phyloP scores from a whole-genome alignment of 768 basidiomycete species.

The Naganishia antarctica region DNA sequence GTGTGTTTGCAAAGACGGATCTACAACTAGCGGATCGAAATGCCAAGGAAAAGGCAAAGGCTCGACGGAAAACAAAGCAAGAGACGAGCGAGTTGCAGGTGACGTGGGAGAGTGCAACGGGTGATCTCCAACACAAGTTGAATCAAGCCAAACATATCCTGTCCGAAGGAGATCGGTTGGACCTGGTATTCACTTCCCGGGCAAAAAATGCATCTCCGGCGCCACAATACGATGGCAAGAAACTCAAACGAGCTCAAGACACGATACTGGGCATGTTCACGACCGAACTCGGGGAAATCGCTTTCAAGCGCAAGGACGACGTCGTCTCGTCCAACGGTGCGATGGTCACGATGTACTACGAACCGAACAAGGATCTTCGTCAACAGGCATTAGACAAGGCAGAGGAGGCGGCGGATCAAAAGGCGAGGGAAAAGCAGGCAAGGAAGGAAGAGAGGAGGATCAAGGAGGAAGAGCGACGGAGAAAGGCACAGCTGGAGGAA shows the following conservation, averaged over 20 bases:
- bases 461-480: conserved; percentile 39
- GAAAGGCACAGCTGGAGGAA: conserved; percentile 31
- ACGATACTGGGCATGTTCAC: conserved; percentile 37
- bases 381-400: conserved; percentile 33
- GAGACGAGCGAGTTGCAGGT: conserved; percentile 45
- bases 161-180: conserved; percentile 40
- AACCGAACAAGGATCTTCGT: conserved; percentile 30
- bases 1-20: conserved; percentile 36
- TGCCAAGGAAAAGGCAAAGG: conserved; percentile 33
- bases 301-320: conserved; percentile 35
- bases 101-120: conserved; percentile 42
- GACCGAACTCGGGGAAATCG: conserved; percentile 34
- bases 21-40: conserved; percentile 28
- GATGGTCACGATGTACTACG: conserved; percentile 30
- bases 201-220: conserved; percentile 21
- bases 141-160: conserved; percentile 33
- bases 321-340: conserved; percentile 31
- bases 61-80: conserved; percentile 30
- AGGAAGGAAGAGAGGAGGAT: conserved; percentile 37
- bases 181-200: conserved; percentile 38
- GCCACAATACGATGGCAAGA: conserved; percentile 25
- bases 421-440: conserved; percentile 32
- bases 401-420: conserved; percentile 31
- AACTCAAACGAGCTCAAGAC: conserved; percentile 31
- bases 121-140: conserved; percentile 42